These are phyloP conservation scores for Terfezia boudieri DNA, from an alignment of 495 filamentous ascomycete genomes.

Conservation along the genomic window DNA sequence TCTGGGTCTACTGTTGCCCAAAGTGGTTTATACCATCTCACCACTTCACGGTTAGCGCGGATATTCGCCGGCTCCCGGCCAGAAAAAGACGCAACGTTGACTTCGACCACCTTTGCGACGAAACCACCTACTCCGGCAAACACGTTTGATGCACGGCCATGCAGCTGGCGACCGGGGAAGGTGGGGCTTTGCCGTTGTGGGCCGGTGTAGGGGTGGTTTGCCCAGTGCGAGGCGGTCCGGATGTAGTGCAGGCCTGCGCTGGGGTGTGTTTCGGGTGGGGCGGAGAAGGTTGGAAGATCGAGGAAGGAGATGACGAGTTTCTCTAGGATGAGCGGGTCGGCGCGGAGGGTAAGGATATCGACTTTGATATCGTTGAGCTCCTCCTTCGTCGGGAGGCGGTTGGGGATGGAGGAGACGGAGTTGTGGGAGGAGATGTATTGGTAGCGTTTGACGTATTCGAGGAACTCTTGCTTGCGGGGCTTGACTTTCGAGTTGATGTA, in stretches of 20 bases:
- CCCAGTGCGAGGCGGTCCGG: conserved; percentile 41
- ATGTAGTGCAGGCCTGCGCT: conserved; percentile 76
- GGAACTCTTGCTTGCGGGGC: conserved; percentile 37
- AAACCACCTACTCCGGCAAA: conserved; percentile 15
- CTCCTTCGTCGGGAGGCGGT: neutral
- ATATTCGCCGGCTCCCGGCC: neutral
- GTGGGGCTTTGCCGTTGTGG: conserved; percentile 42
- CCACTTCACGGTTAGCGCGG: neutral
- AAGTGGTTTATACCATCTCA: neutral
- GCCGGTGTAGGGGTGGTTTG: conserved; percentile 67
- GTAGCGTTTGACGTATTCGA: conserved; percentile 31
- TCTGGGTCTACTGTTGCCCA: neutral
- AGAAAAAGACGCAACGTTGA: neutral
- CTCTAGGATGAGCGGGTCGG: conserved; percentile 5
- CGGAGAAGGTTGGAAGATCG: conserved; percentile 29
- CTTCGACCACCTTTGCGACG: conserved; percentile 4
- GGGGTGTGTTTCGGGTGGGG: conserved; percentile 61
- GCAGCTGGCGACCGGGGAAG: conserved; percentile 38
- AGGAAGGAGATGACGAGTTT: conserved; percentile 9
- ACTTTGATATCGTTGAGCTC: conserved; percentile 6
- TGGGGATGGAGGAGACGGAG: neutral
- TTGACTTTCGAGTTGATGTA: conserved; percentile 42
- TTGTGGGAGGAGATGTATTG: conserved; percentile 13
- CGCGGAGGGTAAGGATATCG: conserved; percentile 26
- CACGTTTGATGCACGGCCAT: conserved; percentile 3